These are phyloP conservation scores for Dipteronia dyeriana DNA, from an alignment of 345 rosid species.

Conservation along the genomic window DNA sequence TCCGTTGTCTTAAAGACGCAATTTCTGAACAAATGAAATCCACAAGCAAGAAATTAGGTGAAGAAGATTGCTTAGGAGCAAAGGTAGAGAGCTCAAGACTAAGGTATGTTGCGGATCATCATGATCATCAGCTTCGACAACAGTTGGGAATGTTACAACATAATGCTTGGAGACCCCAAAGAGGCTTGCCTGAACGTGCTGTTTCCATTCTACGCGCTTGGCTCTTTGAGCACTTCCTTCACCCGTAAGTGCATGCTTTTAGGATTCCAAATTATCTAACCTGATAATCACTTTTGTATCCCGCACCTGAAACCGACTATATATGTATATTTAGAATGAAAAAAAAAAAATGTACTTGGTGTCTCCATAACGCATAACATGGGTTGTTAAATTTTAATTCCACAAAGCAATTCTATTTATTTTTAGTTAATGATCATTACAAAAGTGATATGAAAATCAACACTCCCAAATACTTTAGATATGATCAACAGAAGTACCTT, in stretches of 20 bases:
- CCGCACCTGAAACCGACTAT: no score
- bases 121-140: constrained; percentile 55
- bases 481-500: background rate
- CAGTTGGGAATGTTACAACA: constrained; percentile 58
- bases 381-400: no score
- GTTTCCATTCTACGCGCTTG: constrained; percentile 77
- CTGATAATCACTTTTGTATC: no score
- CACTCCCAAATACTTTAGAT: no score
- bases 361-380: no score
- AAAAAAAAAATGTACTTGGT: no score
- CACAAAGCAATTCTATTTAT: no score
- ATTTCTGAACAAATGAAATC: constrained; percentile 59
- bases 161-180: constrained; percentile 76
- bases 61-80: constrained; percentile 51
- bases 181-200: constrained; percentile 83
- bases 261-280: background rate
- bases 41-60: constrained; percentile 56
- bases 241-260: constrained; percentile 53
- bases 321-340: no score
- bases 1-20: constrained; percentile 65
- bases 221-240: constrained; percentile 89
- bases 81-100: constrained; percentile 49
- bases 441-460: no score
- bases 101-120: constrained; percentile 27
- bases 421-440: no score